Percentiles rank a stretch among this genome's conserved stretches.
Conservation (phyloP, 73 alveolate genomes). For the Stentor coeruleus region DNA sequence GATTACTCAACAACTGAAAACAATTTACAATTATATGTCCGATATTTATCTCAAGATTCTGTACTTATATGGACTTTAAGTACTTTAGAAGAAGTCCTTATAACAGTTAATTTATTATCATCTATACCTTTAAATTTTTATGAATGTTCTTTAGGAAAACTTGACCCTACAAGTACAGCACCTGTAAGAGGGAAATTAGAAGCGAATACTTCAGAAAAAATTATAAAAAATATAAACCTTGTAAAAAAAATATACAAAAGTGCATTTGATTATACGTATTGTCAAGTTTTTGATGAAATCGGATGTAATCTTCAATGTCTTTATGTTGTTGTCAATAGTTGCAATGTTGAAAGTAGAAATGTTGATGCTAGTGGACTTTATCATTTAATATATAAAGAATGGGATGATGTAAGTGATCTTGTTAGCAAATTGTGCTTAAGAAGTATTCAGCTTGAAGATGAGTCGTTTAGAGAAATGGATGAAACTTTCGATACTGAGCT, state of each 20-base stretch:
- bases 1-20: not conserved
- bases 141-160: not conserved
- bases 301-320: not conserved
- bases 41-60: not conserved
- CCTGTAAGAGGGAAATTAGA: not conserved
- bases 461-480: not conserved
- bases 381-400: not conserved
- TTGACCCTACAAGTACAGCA: not conserved
- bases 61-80: not conserved
- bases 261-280: not conserved
- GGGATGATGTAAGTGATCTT: not conserved
- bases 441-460: not conserved
- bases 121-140: not conserved
- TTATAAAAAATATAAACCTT: not conserved
- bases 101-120: not conserved
- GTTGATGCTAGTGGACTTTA: not conserved
- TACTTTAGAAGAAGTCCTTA: not conserved
- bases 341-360: not conserved
- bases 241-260: not conserved
- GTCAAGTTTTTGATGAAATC: not conserved
- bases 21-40: not conserved
- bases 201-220: not conserved
- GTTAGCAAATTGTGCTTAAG: not conserved
- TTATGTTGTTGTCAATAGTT: not conserved
- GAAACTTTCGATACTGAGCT: not conserved